Evolutionary conservation across 495 filamentous ascomycete species (phyloP).

Genomic region (Lasiosphaeriaceae sp.): DNA sequence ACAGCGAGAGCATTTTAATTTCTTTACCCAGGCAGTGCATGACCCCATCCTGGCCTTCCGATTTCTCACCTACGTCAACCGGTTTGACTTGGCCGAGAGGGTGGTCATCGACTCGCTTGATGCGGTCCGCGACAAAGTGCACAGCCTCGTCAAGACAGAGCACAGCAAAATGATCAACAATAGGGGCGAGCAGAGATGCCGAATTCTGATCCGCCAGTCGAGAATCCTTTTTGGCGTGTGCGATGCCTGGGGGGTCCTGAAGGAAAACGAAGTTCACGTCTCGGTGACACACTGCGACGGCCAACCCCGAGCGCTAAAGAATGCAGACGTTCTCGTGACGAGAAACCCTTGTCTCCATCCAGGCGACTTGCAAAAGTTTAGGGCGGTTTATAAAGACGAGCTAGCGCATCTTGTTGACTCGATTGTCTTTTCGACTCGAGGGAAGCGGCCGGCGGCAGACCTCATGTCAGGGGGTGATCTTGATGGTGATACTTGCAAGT

Average conservation of each 20-base stretch:
- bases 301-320: slow-evolving; percentile 32
- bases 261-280: slow-evolving; percentile 43
- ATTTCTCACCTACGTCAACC: slow-evolving; percentile 40
- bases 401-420: slow-evolving; percentile 47
- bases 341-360: slow-evolving; percentile 52
- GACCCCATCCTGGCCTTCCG: slow-evolving; percentile 37
- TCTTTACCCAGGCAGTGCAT: slow-evolving; percentile 29
- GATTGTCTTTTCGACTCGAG: slow-evolving; percentile 48
- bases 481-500: slow-evolving; percentile 49
- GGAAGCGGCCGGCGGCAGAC: slow-evolving; percentile 46
- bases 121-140: slow-evolving; percentile 24
- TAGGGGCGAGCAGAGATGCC: slow-evolving; percentile 39
- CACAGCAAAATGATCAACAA: slow-evolving; percentile 47
- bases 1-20: slow-evolving; percentile 41
- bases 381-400: slow-evolving; percentile 36
- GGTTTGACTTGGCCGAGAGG: slow-evolving; percentile 40
- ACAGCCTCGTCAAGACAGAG: slow-evolving; percentile 36
- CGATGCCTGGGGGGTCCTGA: slow-evolving; percentile 43
- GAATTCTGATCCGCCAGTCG: slow-evolving; percentile 44
- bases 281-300: slow-evolving; percentile 44
- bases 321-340: slow-evolving; percentile 45
- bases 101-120: slow-evolving; percentile 44
- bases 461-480: slow-evolving; percentile 53
- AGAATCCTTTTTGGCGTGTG: slow-evolving; percentile 48
- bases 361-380: slow-evolving; percentile 51